Conservation (phyloP, 805 yeast genomes). For the Torulaspora indica region DNA sequence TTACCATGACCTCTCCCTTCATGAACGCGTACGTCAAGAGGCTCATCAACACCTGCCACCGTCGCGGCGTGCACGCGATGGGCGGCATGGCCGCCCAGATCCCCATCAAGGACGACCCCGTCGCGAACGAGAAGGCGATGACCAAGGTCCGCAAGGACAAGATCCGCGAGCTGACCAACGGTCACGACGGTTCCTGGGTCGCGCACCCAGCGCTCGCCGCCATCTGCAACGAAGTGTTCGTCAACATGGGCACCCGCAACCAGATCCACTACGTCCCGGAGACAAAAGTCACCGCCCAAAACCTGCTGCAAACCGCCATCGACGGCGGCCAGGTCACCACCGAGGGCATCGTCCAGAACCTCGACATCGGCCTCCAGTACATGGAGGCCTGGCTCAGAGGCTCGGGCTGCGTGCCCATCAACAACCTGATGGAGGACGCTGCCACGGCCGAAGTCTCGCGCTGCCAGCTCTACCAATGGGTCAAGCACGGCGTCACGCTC, state of each 20-base stretch:
- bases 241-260: constrained; percentile 79
- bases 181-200: constrained; percentile 88
- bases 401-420: constrained; percentile 80
- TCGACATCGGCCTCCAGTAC: constrained; percentile 71
- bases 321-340: constrained; percentile 60
- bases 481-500: constrained; percentile 57
- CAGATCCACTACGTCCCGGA: constrained; percentile 54
- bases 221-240: constrained; percentile 66
- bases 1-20: constrained; percentile 76
- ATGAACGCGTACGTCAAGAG: constrained; percentile 74
- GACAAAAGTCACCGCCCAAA: constrained; percentile 47
- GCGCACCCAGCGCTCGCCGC: constrained; percentile 81
- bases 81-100: constrained; percentile 91
- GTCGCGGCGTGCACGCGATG: constrained; percentile 78
- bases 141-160: constrained; percentile 70
- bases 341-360: constrained; percentile 64
- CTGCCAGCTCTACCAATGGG: constrained; percentile 81
- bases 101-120: constrained; percentile 68
- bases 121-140: constrained; percentile 61
- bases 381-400: constrained; percentile 87
- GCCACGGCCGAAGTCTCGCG: constrained; percentile 87
- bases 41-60: constrained; percentile 68
- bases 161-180: constrained; percentile 68
- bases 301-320: constrained; percentile 60
- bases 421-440: constrained; percentile 84